phyloP scores from a whole-genome alignment of 1,284 basidiomycete genomes.

The Malassezia restricta region DNA sequence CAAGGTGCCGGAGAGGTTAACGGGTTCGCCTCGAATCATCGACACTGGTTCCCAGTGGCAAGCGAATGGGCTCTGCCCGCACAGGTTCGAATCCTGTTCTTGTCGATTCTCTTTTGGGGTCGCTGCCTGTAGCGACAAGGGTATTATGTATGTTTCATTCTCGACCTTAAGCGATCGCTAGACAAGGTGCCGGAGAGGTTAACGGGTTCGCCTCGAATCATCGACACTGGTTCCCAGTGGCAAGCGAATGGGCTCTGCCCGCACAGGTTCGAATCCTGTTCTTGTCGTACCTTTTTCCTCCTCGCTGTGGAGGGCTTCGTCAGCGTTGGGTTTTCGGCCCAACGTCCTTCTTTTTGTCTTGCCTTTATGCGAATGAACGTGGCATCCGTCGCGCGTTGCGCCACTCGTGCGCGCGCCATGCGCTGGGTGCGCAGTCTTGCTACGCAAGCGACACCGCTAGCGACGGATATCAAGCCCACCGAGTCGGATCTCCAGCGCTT shows the following conservation, averaged over 20 bases:
- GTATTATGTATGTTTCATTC: too few species aligned
- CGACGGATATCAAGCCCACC: conserved; percentile 15
- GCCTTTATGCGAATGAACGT: too few species aligned
- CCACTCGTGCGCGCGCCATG: background rate
- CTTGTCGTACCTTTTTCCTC: conserved; percentile 11
- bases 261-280: conserved; percentile 20
- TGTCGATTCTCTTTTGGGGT: background rate
- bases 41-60: conserved; percentile 7
- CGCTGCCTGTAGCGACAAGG: too few species aligned
- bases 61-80: conserved; percentile 20
- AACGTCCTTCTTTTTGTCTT: too few species aligned
- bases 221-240: conserved; percentile 14
- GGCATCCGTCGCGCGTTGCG: background rate
- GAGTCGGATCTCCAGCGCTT: conserved; percentile 41
- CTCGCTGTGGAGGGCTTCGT: too few species aligned
- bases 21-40: conserved; percentile 18
- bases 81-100: conserved; percentile 20
- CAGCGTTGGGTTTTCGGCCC: too few species aligned
- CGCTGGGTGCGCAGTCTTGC: conserved; percentile 7
- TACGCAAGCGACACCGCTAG: background rate
- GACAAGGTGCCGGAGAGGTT: conserved; percentile 20
- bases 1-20: conserved; percentile 20
- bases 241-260: conserved; percentile 19
- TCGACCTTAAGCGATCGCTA: too few species aligned
- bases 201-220: conserved; percentile 18